Evolutionary conservation across 2,329 filamentous ascomycete genomes (phyloP), one percentile per base, ranked within the genome.

Genomic region (Scytalidium sp.): DNA sequence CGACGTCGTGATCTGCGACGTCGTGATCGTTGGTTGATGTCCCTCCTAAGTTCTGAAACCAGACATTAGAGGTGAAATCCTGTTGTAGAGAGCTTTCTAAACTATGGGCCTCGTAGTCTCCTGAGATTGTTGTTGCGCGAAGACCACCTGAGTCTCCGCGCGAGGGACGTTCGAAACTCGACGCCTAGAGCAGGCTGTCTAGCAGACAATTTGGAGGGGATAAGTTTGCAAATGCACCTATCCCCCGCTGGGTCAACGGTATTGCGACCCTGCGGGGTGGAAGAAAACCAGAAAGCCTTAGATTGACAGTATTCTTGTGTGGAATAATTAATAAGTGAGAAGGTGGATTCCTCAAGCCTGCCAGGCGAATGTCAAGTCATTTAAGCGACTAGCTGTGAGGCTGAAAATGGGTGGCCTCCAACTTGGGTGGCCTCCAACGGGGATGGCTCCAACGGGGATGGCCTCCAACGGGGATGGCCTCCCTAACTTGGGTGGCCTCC

Each of bases 81-180:
- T 51, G 46, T 49, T 48, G 27, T 45, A 21, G 47, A 50, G 42
- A 48, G 46, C 25, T 50, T 48, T 47, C 41, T 45, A 45, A 50
- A 40, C 41, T 36, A 47, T 47, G 52, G 45, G 40, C 41, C 21
- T 46, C 45, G 32, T 44, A 44, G 6, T 46, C 43, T 32, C 47
- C 45, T 41, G 41, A 43, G 41, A 48, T 46, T 52, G 19, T 32
- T 49, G 41, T 19, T 42, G 52, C 50, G 52, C 46, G 49, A 54
- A 51, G 49, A 50, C 47, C 23, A 51, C 19, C 15, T 40, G 25
- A 27, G 40, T 50, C 47, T 48, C 25, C 52, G 44, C 46, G 45
- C 47, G 45, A 48, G 17, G 41, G 21, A 39, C 19, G 23, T 27
- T 13, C 45, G 49, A 45, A 43, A 22, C 19, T 17, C 15, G 20